Conservation (phyloP, 2,329 filamentous ascomycete genomes). For the Pseudopithomyces chartarum region DNA sequence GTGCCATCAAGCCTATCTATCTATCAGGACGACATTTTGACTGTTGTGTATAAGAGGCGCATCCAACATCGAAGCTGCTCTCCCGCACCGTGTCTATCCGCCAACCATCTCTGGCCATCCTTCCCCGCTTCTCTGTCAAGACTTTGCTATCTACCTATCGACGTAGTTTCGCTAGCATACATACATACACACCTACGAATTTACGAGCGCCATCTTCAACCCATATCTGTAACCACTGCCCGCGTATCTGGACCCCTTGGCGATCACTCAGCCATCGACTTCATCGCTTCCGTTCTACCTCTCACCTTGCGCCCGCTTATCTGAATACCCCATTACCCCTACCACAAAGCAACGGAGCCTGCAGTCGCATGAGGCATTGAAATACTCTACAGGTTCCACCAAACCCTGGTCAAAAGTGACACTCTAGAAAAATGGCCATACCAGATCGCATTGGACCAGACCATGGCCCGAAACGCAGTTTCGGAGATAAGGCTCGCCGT, state of each 20-base stretch:
- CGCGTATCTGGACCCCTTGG: constrained; percentile 18
- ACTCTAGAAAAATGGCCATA: constrained; percentile 41
- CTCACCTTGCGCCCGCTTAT: constrained; percentile 14
- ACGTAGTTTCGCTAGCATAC: too few species aligned
- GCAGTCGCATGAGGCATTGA: constrained; percentile 20
- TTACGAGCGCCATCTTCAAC: constrained; percentile 11
- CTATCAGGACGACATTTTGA: background rate
- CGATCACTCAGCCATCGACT: constrained; percentile 23
- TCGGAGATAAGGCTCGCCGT: constrained; percentile 48
- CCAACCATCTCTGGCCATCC: background rate
- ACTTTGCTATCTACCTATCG: too few species aligned
- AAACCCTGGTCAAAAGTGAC: constrained; percentile 34
- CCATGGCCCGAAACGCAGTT: constrained; percentile 46
- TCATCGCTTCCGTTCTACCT: constrained; percentile 20
- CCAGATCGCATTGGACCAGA: constrained; percentile 53
- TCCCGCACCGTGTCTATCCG: background rate
- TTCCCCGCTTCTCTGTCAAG: too few species aligned
- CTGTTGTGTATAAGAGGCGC: constrained; percentile 13
- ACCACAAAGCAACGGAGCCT: background rate
- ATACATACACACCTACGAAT: background rate
- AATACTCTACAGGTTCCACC: constrained; percentile 28
- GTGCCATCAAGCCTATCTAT: too few species aligned
- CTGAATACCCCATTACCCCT: constrained; percentile 14
- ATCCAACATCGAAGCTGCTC: constrained; percentile 28
- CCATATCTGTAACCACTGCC: constrained; percentile 3